These are phyloP conservation scores for Starmerella tilneyi DNA, from an alignment of 805 yeast species.

Conservation along the genomic window DNA sequence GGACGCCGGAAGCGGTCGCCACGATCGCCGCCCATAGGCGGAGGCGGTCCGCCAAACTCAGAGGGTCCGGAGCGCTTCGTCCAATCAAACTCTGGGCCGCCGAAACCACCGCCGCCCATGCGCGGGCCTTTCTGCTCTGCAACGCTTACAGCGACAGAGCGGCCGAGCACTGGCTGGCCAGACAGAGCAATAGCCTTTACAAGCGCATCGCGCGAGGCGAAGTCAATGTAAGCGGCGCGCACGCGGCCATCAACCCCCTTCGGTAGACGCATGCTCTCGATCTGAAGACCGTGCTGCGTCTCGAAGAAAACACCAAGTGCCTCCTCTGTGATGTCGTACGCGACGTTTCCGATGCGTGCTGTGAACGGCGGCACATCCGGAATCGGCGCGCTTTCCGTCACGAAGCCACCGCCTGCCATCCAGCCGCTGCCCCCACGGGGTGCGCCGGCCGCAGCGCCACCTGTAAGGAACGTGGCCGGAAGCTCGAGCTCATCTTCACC, in stretches of 20 bases:
- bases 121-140: constrained; percentile 53
- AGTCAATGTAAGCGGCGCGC: constrained; percentile 83
- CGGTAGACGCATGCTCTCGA: constrained; percentile 59
- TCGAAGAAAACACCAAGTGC: constrained; percentile 33
- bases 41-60: constrained; percentile 33
- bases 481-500: constrained; percentile 6
- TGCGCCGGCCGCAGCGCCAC: constrained; percentile 10
- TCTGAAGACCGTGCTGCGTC: constrained; percentile 36
- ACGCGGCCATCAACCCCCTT: constrained; percentile 57
- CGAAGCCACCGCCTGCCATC: constrained; percentile 9
- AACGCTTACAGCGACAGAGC: constrained; percentile 60
- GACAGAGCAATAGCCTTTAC: constrained; percentile 62
- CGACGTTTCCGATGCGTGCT: constrained; percentile 79
- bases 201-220: constrained; percentile 68
- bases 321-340: constrained; percentile 68
- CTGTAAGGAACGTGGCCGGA: constrained; percentile 3
- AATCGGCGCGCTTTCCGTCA: constrained; percentile 51
- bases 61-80: constrained; percentile 22
- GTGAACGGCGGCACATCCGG: constrained; percentile 89
- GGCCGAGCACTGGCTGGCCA: constrained; percentile 62
- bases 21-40: constrained; percentile 33
- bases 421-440: constrained; percentile 5
- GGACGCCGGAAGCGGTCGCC: constrained; percentile 35
- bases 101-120: constrained; percentile 34
- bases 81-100: constrained; percentile 25